phyloP scores from a whole-genome alignment of 768 basidiomycete genomes.

The Auricularia sp. region DNA sequence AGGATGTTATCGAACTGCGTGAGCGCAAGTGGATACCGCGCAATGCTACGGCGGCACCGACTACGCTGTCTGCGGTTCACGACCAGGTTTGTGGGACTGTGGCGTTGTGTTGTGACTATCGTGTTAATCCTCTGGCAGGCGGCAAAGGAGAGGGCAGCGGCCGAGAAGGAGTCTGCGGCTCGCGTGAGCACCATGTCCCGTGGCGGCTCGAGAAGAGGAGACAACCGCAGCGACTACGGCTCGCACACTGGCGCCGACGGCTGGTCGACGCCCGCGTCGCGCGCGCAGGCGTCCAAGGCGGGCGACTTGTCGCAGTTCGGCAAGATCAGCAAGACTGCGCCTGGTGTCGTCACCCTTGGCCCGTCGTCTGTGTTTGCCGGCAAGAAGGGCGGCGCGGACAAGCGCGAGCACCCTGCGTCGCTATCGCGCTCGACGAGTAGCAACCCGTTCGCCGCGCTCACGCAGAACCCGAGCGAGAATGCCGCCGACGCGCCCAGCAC shows the following conservation, averaged over 20 bases:
- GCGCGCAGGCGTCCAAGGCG: conserved; percentile 58
- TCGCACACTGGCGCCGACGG: conserved; percentile 65
- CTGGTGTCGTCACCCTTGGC: conserved; percentile 59
- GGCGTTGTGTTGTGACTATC: neutral
- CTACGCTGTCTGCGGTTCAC: conserved; percentile 84
- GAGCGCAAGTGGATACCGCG: conserved; percentile 72
- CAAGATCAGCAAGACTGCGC: conserved; percentile 59
- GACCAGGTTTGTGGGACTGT: conserved; percentile 48
- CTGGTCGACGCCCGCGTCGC: conserved; percentile 65
- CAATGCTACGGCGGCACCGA: conserved; percentile 63
- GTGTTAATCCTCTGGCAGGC: conserved; percentile 33
- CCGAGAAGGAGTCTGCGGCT: conserved; percentile 48
- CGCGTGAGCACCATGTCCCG: conserved; percentile 75
- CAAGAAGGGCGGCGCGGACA: conserved; percentile 45
- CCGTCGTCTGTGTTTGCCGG: conserved; percentile 76
- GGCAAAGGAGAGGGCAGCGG: conserved; percentile 64
- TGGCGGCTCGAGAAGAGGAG: conserved; percentile 82
- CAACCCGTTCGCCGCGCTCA: conserved; percentile 86
- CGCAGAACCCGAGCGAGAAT: conserved; percentile 44
- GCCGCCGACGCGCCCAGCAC: conserved; percentile 42
- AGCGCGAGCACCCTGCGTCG: conserved; percentile 51
- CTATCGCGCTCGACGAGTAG: conserved; percentile 68
- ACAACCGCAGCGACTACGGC: conserved; percentile 47
- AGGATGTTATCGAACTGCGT: conserved; percentile 90
- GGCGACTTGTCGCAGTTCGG: conserved; percentile 84